Percentiles rank a stretch among this genome's conserved stretches.
Evolutionary conservation across 1,284 basidiomycete genomes (phyloP).

Genomic region (Leccinum griseonigrum): DNA sequence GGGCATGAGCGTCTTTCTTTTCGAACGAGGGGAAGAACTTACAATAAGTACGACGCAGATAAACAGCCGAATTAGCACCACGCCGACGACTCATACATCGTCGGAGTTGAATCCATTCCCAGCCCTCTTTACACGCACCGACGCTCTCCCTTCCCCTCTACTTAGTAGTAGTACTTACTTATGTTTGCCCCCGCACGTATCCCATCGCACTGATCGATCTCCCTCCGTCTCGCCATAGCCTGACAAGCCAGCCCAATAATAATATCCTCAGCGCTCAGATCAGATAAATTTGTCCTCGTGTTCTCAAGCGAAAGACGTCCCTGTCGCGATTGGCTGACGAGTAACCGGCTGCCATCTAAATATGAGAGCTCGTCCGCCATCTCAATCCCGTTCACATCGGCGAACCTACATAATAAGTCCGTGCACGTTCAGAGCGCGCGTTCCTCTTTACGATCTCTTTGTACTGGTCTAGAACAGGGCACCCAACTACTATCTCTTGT

Average conservation of each 20-base stretch:
- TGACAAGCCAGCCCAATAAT: neutral
- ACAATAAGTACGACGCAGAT: constrained; percentile 9
- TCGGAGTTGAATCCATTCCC: neutral
- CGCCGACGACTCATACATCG: neutral
- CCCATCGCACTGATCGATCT: neutral
- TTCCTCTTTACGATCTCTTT: neutral
- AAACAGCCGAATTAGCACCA: neutral
- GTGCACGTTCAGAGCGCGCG: neutral
- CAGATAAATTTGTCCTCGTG: neutral
- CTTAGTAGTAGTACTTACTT: neutral
- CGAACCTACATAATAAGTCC: neutral
- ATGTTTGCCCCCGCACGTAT: neutral
- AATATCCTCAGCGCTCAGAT: neutral
- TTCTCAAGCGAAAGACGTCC: neutral
- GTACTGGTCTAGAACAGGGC: neutral
- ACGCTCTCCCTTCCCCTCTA: too few relatives aligned
- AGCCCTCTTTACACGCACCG: neutral
- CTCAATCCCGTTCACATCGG: neutral
- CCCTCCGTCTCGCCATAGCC: neutral
- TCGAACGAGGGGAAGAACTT: constrained; percentile 3
- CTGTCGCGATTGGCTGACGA: neutral
- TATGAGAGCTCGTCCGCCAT: neutral
- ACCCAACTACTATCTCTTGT: neutral
- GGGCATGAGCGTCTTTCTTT: constrained; percentile 17
- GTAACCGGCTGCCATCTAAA: neutral